Evolutionary conservation across 176 grass and related monocot species (phyloP), one percentile per base, ranked within the genome.

Genomic region (Microstegium vimineum): DNA sequence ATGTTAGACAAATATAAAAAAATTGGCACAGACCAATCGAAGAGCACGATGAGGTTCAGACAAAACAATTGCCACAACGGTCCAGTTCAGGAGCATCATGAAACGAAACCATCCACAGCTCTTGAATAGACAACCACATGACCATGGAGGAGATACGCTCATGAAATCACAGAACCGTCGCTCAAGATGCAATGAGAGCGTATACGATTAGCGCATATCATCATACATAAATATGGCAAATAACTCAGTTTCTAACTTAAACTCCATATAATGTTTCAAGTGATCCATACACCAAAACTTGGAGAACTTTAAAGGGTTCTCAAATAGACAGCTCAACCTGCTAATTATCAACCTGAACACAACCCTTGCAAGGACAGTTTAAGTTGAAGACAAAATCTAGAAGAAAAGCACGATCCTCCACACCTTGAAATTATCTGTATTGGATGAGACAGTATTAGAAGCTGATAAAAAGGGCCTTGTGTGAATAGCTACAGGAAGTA

Each of bases 381-480:
- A 46, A 45, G 42, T 11, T 56, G 81, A 31, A 76, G 69, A 77
- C 40, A 75, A 71, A 82, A 71, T 41, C 60, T 83, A 88, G 38
- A 10, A 66, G 26, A 36, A 34, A 9, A 57, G 42, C 33, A 56
- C 45, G 28, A 66, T 36, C 66, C 36, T 88, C 22, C 14, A 64
- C 4, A 26, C 31, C 59, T 77, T 36, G 8, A 45, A 59, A 73
- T 79, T 79, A 67, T 34, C 86, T 88, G 81, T 81, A 83, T 45
- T 66, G 0, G 4, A 78, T 17, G 35, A 10, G 0, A 74, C 16
- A 38, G 27, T 14, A 72, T 83, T 71, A 83, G 6, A 3, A 66
- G 2, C 2, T 0, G 40, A 32, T 38, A 25, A 68, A 26, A 43
- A 27, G n/a, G 9, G 1, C 6, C 6, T 20, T 68, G 9, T 10